A percentile compares a stretch with the other conserved stretches of the same genome.
Evolutionary conservation across 208 protist genomes (phyloP).

Genomic region (Leishmania turanica): DNA sequence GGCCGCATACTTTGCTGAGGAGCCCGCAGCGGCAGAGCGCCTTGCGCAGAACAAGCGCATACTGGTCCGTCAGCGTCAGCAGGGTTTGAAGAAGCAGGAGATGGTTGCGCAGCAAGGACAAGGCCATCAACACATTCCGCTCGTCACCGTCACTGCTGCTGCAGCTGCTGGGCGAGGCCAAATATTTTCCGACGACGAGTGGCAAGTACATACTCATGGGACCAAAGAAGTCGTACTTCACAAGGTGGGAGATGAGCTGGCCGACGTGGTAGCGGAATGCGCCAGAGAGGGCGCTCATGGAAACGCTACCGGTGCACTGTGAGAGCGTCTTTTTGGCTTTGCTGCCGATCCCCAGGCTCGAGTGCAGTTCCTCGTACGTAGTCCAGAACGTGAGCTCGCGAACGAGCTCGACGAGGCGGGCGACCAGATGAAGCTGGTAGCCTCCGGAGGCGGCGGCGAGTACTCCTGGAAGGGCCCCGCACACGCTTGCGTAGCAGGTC

Average conservation of each 20-base stretch:
- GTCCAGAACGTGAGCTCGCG: conserved; percentile 48
- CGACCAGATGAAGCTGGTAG: conserved; percentile 16
- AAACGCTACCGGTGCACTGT: conserved; percentile 7
- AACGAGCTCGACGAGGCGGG: conserved; percentile 31
- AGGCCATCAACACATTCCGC: neutral
- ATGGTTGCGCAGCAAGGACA: conserved; percentile 10
- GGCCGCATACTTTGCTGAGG: conserved; percentile 8
- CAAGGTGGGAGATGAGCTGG: conserved; percentile 21
- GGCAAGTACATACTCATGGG: conserved; percentile 21
- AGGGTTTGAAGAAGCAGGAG: conserved; percentile 22
- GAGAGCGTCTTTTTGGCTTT: neutral
- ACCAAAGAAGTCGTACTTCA: conserved; percentile 17
- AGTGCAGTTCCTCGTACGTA: conserved; percentile 31
- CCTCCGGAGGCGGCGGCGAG: conserved; percentile 13
- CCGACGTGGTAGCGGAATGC: conserved; percentile 36
- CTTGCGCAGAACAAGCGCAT: conserved; percentile 11
- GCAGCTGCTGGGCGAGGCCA: neutral
- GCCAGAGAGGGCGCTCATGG: conserved; percentile 21
- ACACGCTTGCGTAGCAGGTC: conserved; percentile 17
- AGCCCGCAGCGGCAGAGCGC: conserved; percentile 4
- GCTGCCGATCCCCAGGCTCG: conserved; percentile 12
- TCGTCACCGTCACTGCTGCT: neutral
- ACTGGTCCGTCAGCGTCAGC: conserved; percentile 24
- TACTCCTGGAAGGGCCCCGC: conserved; percentile 17
- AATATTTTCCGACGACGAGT: neutral